A percentile compares a stretch with the other conserved stretches of the same genome.
Evolutionary conservation across 306 rosid species (phyloP).

Genomic region (Cyclanthera cordifolia): DNA sequence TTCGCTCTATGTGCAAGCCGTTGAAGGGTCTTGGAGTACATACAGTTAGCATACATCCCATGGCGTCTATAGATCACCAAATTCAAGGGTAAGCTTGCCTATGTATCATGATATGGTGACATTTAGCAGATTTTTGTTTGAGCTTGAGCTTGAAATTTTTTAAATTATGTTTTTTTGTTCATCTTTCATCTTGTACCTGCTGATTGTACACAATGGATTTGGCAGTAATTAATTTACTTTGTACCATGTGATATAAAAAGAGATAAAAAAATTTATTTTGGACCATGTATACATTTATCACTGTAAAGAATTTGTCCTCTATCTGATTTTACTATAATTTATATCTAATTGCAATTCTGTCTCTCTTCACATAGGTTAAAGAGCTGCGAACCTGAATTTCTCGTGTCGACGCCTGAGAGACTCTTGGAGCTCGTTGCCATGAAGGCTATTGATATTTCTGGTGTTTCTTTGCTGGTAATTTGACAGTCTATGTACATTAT

Average conservation of each 20-base stretch:
- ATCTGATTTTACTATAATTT: background rate
- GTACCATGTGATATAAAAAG: no score
- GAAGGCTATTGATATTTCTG: conserved; percentile 80
- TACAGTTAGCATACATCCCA: conserved; percentile 79
- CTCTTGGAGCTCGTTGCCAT: conserved; percentile 71
- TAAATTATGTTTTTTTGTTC: background rate
- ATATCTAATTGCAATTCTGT: conserved; percentile 20
- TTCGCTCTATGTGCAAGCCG: conserved; percentile 74
- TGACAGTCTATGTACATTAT: background rate
- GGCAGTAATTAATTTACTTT: conserved; percentile 1
- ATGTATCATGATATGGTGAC: background rate
- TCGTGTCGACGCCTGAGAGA: conserved; percentile 90
- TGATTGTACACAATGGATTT: background rate
- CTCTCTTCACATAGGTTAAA: conserved; percentile 41
- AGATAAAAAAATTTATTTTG: conserved; percentile 2
- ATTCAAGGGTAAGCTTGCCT: conserved; percentile 58
- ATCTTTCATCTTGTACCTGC: background rate
- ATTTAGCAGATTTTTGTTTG: background rate
- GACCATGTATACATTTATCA: background rate
- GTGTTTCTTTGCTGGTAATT: conserved; percentile 67
- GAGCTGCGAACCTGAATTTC: conserved; percentile 90
- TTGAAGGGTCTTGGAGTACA: conserved; percentile 85
- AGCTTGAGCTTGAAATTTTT: background rate
- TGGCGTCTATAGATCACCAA: conserved; percentile 83
- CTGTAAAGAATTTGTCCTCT: background rate